Percentiles rank a stretch among this genome's conserved stretches.
These are phyloP conservation scores for Globisporangium abappressorium DNA, from an alignment of 352 stramenopile genomes.

Conservation along the genomic window DNA sequence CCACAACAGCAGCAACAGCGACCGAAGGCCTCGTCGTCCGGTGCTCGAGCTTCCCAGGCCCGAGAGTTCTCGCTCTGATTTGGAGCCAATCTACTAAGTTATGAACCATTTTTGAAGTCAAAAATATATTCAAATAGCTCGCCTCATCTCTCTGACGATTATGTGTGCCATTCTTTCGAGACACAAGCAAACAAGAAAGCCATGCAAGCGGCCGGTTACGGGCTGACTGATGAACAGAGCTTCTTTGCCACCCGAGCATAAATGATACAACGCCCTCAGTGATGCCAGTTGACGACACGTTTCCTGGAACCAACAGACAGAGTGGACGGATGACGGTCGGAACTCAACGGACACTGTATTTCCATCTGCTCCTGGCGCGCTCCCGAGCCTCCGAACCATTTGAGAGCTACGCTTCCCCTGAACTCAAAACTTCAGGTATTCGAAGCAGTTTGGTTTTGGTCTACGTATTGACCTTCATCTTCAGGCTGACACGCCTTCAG, in stretches of 20 bases:
- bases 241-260: not conserved
- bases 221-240: no score
- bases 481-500: no score
- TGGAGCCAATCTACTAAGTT: not conserved
- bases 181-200: not conserved
- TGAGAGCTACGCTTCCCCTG: no score
- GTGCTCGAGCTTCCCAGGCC: not conserved
- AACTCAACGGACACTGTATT: no score
- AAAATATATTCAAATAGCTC: not conserved
- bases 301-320: not conserved
- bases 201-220: not conserved
- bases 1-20: not conserved
- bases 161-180: no score
- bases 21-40: not conserved
- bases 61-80: constrained; percentile 6
- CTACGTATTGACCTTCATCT: no score
- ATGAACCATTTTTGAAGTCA: constrained; percentile 5
- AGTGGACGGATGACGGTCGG: not conserved
- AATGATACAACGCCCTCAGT: not conserved
- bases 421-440: no score
- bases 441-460: no score
- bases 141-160: no score
- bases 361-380: no score
- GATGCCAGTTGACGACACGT: not conserved
- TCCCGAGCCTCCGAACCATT: no score